These are phyloP conservation scores for Ammopiptanthus mongolicus DNA, from an alignment of 306 rosid genomes.

Conservation along the genomic window DNA sequence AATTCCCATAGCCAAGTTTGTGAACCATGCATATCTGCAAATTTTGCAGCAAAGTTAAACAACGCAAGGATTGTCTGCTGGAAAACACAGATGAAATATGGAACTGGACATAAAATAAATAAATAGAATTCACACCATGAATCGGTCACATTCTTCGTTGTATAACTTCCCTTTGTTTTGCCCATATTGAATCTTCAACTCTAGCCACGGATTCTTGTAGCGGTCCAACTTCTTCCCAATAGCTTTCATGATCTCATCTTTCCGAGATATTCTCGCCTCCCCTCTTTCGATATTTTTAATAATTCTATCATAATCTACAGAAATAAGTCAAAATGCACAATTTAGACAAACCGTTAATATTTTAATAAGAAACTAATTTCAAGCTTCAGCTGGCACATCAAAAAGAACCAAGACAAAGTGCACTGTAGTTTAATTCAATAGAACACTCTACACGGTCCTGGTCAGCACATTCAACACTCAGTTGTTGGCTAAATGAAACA, in stretches of 20 bases:
- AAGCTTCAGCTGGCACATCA: not conserved
- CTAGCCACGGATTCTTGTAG: conserved; percentile 99
- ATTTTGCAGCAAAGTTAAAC: not conserved
- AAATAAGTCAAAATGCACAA: not conserved
- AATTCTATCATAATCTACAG: conserved; percentile 88
- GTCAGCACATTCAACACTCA: not conserved
- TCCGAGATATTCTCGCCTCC: conserved; percentile 93
- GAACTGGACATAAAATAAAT: not conserved
- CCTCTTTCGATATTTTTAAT: conserved; percentile 98
- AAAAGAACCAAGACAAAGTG: not conserved
- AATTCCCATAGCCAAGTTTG: conserved; percentile 98
- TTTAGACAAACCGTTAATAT: not conserved
- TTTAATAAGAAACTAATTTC: not conserved
- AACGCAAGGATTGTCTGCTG: not conserved
- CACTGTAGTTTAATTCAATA: not conserved
- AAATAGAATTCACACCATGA: conserved; percentile 58
- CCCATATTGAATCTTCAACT: conserved; percentile 91
- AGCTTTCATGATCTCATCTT: conserved; percentile 98
- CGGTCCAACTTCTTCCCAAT: conserved; percentile 96
- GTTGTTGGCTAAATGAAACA: conserved; percentile 5
- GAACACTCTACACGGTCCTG: not conserved
- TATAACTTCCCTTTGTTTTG: conserved; percentile 96
- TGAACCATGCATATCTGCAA: conserved; percentile 94
- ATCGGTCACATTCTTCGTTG: conserved; percentile 98
- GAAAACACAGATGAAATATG: not conserved